Conservation (phyloP, 805 yeast genomes). For the Zygotorulaspora danielsina region DNA sequence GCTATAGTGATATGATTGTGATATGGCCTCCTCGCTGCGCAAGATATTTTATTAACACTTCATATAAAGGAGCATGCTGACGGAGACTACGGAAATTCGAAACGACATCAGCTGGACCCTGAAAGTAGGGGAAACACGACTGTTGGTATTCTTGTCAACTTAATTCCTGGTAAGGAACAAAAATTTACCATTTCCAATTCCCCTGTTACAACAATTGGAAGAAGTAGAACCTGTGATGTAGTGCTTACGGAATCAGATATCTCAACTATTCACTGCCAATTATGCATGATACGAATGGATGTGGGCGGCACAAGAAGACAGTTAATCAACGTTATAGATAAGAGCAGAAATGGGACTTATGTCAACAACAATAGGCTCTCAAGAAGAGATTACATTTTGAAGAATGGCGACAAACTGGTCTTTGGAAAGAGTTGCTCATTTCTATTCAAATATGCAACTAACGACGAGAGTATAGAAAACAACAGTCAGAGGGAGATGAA, state of each 20-base stretch:
- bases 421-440: conserved; percentile 54
- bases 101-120: conserved; percentile 19
- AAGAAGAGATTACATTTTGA: conserved; percentile 45
- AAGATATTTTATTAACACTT: conserved; percentile 4
- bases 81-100: conserved; percentile 10
- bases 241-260: conserved; percentile 53
- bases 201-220: conserved; percentile 42
- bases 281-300: conserved; percentile 41
- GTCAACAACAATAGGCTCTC: conserved; percentile 53
- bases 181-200: conserved; percentile 33
- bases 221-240: conserved; percentile 59
- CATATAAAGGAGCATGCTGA: conserved; percentile 9
- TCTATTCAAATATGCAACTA: conserved; percentile 42
- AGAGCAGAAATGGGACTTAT: conserved; percentile 59
- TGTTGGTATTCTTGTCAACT: conserved; percentile 27
- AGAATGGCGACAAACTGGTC: conserved; percentile 59
- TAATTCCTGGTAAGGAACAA: conserved; percentile 36
- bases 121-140: conserved; percentile 4
- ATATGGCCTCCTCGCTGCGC: no score
- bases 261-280: conserved; percentile 60
- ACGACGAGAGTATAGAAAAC: conserved; percentile 8
- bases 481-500: conserved; percentile 3
- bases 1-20: no score
- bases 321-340: conserved; percentile 49
- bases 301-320: conserved; percentile 35